phyloP scores from a whole-genome alignment of 2,329 filamentous ascomycete genomes.

The Cytospora chrysosperma region DNA sequence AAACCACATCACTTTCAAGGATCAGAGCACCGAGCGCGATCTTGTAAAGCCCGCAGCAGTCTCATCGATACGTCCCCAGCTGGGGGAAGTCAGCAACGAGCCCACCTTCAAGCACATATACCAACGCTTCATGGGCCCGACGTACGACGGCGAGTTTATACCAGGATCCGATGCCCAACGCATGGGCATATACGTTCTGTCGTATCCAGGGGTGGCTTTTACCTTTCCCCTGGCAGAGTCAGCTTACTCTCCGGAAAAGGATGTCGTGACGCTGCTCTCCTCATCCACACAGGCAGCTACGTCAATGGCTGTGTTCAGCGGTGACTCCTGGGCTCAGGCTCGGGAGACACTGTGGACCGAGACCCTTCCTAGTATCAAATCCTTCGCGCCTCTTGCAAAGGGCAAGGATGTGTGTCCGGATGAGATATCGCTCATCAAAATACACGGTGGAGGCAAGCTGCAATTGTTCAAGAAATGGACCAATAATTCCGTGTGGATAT shows the following conservation, averaged over 20 bases:
- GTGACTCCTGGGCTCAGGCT: slow-evolving; percentile 85
- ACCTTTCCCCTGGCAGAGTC: slow-evolving; percentile 77
- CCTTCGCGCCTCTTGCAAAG: slow-evolving; percentile 65
- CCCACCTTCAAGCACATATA: slow-evolving; percentile 89
- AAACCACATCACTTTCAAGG: slow-evolving; percentile 78
- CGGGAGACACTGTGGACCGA: slow-evolving; percentile 75
- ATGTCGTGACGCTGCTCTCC: slow-evolving; percentile 84
- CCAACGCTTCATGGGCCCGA: slow-evolving; percentile 87
- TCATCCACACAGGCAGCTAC: slow-evolving; percentile 74
- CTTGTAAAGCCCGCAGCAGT: slow-evolving; percentile 63
- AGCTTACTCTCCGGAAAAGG: slow-evolving; percentile 71
- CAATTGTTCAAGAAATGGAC: slow-evolving; percentile 75
- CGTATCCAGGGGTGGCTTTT: slow-evolving; percentile 92
- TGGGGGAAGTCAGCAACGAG: slow-evolving; percentile 45
- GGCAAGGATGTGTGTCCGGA: slow-evolving; percentile 80
- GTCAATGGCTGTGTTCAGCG: slow-evolving; percentile 88
- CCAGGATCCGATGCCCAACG: slow-evolving; percentile 55
- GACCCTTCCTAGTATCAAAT: slow-evolving; percentile 70
- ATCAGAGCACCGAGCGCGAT: slow-evolving; percentile 62
- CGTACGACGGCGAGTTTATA: slow-evolving; percentile 91
- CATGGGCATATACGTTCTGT: slow-evolving; percentile 80
- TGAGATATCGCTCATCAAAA: slow-evolving; percentile 77
- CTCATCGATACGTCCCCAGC: slow-evolving; percentile 27
- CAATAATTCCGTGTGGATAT: slow-evolving; percentile 66
- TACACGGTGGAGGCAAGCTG: slow-evolving; percentile 75